Percentiles rank a stretch among this genome's conserved stretches.
phyloP scores from a whole-genome alignment of 768 basidiomycete species.

The Daedaleopsis nitida region DNA sequence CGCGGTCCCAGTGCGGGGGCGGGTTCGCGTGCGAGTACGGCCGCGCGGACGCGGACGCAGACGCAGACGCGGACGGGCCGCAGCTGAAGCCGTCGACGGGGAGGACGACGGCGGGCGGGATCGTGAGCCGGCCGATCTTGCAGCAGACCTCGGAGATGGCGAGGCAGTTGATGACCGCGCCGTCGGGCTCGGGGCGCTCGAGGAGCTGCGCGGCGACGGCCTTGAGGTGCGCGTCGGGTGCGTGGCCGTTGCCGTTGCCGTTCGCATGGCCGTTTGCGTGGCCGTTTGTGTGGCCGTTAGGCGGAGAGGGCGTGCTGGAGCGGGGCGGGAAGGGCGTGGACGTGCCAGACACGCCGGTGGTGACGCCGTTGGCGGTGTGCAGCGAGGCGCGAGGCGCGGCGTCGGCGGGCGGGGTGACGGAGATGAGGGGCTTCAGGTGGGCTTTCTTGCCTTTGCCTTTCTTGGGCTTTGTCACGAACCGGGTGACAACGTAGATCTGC shows the following conservation, averaged over 20 bases:
- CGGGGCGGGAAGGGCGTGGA: constrained; percentile 11
- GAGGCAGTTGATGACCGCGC: constrained; percentile 61
- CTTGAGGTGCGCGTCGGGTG: not conserved
- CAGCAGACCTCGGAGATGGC: constrained; percentile 65
- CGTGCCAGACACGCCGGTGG: constrained; percentile 9
- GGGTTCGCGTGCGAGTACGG: constrained; percentile 43
- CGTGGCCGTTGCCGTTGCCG: not conserved
- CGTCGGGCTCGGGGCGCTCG: constrained; percentile 48
- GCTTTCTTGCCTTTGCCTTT: constrained; percentile 17
- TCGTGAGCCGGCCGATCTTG: constrained; percentile 71
- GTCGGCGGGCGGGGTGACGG: constrained; percentile 16
- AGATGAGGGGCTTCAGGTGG: not conserved
- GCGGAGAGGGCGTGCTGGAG: constrained; percentile 3
- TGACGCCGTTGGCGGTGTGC: constrained; percentile 38
- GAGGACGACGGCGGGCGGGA: constrained; percentile 66
- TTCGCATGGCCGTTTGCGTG: too few relatives aligned
- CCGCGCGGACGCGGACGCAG: constrained; percentile 2
- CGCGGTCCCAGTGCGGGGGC: constrained; percentile 49
- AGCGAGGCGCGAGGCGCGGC: constrained; percentile 29
- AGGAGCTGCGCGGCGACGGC: constrained; percentile 12
- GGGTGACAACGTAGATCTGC: constrained; percentile 64
- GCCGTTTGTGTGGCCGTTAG: not conserved
- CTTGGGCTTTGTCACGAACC: constrained; percentile 61
- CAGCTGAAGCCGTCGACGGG: constrained; percentile 57
- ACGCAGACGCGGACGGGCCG: constrained; percentile 7